Base-by-base conservation (phyloP, 352 stramenopile genomes). In the Globisporangium nunn region DNA sequence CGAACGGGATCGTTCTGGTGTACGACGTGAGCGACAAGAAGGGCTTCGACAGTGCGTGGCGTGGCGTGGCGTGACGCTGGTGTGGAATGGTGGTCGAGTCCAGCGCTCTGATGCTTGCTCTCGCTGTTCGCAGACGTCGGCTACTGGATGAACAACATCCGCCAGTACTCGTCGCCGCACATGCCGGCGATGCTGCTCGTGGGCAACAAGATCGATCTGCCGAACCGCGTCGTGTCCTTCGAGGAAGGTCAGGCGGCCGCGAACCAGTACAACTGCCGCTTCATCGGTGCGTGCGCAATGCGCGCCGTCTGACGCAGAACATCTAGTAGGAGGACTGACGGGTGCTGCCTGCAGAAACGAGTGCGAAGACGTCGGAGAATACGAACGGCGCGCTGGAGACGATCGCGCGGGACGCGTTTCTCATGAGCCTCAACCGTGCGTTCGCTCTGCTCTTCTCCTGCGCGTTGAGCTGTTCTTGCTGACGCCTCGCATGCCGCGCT, bases 91-190 rank as follows among this genome's bases (percentile, higher is more conserved):
- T 37, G 33, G 6, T 37, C 33, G 33, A 37, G 33, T 37, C 10
- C 33, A 37, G 33, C 0, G 35, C 17, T 41, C 44, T 40, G 28
- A 31, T 49, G 10, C 10, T 6, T 49, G 56, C 18, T 80, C 45
- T 44, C 56, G 63, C 28, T 66, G 48, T 8, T 64, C 18, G 31
- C 49, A 94, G 84, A 97, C 50, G 89, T 98, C 50, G 88, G 83
- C 62, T 97, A 98, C 61, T 98, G 93, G 93, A 97, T 98, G 87
- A 94, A 97, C 61, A 97, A 98, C 62, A 98, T 98, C 56, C 84
- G 91, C 14, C 81, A 93, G 55, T 91, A 95, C 59, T 90, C 87
- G 18, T 74, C 78, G 1, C 74, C 78, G 39, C 73, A 74, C 51
- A 85, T 90, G 62, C 82, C 76, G 28, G 87, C 73, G 15, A 94